Conservation (phyloP, 2,329 filamentous ascomycete species). For the Aquanectria penicillioides region DNA sequence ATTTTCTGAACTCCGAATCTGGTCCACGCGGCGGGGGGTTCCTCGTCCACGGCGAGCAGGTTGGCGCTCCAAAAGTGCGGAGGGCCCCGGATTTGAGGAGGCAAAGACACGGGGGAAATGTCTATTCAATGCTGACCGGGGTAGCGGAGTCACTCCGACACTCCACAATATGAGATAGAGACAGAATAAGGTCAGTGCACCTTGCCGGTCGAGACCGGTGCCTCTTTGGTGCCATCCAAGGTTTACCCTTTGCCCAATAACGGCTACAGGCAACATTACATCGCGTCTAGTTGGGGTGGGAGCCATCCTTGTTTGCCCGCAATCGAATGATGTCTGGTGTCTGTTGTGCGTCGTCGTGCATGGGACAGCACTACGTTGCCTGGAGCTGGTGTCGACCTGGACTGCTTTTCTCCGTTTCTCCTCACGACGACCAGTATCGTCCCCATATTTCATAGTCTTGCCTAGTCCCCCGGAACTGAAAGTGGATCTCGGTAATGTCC, state of each 20-base stretch:
- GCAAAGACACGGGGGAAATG: slow-evolving; percentile 2
- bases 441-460: slow-evolving; percentile 78
- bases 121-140: not conserved
- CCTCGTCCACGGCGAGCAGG: no score
- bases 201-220: not conserved
- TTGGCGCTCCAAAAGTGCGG: slow-evolving; percentile 10
- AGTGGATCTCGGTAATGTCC: slow-evolving; percentile 80
- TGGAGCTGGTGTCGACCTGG: no score
- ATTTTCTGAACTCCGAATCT: slow-evolving; percentile 31
- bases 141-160: slow-evolving; percentile 21
- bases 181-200: not conserved
- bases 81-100: slow-evolving; percentile 8
- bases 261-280: not conserved
- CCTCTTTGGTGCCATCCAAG: not conserved
- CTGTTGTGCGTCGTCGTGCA: no score
- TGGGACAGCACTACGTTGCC: no score
- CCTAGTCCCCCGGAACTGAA: slow-evolving; percentile 76
- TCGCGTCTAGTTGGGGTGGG: slow-evolving; percentile 13
- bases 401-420: slow-evolving; percentile 13
- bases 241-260: slow-evolving; percentile 1
- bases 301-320: slow-evolving; percentile 24
- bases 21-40: slow-evolving; percentile 16
- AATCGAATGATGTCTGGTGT: slow-evolving; percentile 37
- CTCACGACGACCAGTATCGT: slow-evolving; percentile 79
- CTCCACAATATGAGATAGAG: not conserved